Conservation (phyloP, 352 stramenopile genomes). For the Pythium vanterpoolii region DNA sequence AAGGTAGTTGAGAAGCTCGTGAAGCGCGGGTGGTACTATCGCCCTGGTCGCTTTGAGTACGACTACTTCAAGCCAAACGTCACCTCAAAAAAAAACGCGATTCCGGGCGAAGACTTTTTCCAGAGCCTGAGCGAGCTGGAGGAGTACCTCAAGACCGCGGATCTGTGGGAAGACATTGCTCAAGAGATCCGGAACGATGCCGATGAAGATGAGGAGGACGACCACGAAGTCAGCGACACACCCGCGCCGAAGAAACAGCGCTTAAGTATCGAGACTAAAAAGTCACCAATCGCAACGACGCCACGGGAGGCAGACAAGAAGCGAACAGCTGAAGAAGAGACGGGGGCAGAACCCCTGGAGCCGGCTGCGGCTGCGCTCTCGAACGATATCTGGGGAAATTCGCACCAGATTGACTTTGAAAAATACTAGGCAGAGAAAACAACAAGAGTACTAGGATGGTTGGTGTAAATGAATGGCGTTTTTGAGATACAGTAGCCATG, state of each 20-base stretch:
- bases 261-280: too few species aligned
- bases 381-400: slow-evolving; percentile 82
- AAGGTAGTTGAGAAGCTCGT: slow-evolving; percentile 54
- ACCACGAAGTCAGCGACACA: not conserved
- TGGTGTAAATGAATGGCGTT: not conserved
- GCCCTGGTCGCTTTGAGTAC: slow-evolving; percentile 75
- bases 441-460: not conserved
- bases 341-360: slow-evolving; percentile 19
- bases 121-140: slow-evolving; percentile 65
- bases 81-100: slow-evolving; percentile 38
- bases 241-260: too few species aligned
- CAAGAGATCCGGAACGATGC: slow-evolving; percentile 35
- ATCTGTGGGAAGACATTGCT: slow-evolving; percentile 59
- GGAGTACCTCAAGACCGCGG: slow-evolving; percentile 59
- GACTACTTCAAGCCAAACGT: slow-evolving; percentile 78
- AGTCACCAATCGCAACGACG: not conserved
- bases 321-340: slow-evolving; percentile 7
- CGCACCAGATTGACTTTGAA: slow-evolving; percentile 74
- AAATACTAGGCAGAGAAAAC: slow-evolving; percentile 12
- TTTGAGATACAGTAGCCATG: slow-evolving; percentile 3
- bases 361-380: slow-evolving; percentile 60
- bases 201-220: slow-evolving; percentile 5
- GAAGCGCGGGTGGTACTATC: slow-evolving; percentile 61
- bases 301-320: slow-evolving; percentile 25
- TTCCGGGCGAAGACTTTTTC: slow-evolving; percentile 71